phyloP scores from a whole-genome alignment of 352 stramenopile species.

The Globisporangium alternatum region DNA sequence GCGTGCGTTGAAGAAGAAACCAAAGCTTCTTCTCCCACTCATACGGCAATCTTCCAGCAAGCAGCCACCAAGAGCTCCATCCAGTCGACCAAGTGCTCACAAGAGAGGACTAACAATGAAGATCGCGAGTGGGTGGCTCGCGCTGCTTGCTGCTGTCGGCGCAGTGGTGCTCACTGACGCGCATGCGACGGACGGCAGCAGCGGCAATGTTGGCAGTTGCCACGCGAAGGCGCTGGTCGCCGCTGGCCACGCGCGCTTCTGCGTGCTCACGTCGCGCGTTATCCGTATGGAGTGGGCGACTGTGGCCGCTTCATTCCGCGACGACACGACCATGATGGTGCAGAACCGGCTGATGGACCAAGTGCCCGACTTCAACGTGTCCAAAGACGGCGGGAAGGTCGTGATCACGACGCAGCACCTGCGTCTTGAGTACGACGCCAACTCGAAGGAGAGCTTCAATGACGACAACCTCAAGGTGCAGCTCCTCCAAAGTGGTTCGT shows the following conservation, averaged over 20 bases:
- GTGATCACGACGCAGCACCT: constrained; percentile 20
- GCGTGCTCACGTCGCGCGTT: constrained; percentile 31
- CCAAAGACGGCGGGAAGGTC: constrained; percentile 17
- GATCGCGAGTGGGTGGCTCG: constrained; percentile 9
- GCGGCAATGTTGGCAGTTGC: constrained; percentile 8
- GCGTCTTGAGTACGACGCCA: constrained; percentile 20
- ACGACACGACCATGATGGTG: constrained; percentile 22
- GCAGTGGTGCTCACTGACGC: not conserved
- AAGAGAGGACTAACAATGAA: constrained; percentile 3
- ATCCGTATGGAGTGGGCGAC: constrained; percentile 33
- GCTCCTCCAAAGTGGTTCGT: constrained; percentile 3
- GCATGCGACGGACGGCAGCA: not conserved
- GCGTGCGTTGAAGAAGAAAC: not conserved
- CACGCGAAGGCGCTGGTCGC: constrained; percentile 18
- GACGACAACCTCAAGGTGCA: constrained; percentile 27
- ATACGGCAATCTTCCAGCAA: constrained; percentile 13
- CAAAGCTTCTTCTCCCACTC: not conserved
- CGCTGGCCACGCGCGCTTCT: constrained; percentile 31
- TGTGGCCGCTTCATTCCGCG: constrained; percentile 13
- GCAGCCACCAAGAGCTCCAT: not conserved
- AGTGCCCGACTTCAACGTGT: constrained; percentile 18
- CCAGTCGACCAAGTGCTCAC: not conserved
- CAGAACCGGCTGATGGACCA: constrained; percentile 21
- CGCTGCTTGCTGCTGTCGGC: not conserved
- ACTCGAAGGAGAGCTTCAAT: constrained; percentile 22